Evolutionary conservation across 2,329 filamentous ascomycete genomes (phyloP).

Genomic region (Phyllosticta citriasiana): DNA sequence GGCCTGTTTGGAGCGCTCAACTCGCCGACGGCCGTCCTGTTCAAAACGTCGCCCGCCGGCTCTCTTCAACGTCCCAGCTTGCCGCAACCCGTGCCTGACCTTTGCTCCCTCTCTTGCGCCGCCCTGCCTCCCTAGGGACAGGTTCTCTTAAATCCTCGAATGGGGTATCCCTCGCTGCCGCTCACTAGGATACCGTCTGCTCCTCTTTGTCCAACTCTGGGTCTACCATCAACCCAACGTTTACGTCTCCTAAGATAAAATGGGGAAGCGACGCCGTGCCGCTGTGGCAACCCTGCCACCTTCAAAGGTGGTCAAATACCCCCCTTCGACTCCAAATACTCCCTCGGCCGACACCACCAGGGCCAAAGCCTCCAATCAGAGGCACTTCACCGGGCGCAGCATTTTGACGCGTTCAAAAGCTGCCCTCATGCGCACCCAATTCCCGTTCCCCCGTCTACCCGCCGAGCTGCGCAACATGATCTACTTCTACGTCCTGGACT

Average conservation of each 20-base stretch:
- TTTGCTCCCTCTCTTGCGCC: neutral
- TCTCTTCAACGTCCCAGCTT: neutral
- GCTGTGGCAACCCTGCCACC: neutral
- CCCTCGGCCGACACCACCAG: neutral
- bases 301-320: neutral
- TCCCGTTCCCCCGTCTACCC: conserved; percentile 7
- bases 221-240: neutral
- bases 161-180: neutral
- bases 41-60: neutral
- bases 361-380: neutral
- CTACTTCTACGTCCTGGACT: conserved; percentile 4
- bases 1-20: neutral
- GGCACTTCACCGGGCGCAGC: neutral
- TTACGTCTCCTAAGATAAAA: neutral
- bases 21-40: neutral
- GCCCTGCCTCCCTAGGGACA: neutral
- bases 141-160: neutral
- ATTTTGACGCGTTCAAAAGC: conserved; percentile 4
- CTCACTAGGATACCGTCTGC: neutral
- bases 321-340: neutral
- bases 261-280: neutral
- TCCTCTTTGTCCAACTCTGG: neutral
- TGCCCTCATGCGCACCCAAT: conserved; percentile 1
- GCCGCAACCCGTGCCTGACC: neutral
- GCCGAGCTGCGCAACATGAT: conserved; percentile 10